A percentile compares a stretch with the other conserved stretches of the same genome.
Evolutionary conservation across 768 basidiomycete genomes (phyloP).

Genomic region (Cytidiella melzeri): DNA sequence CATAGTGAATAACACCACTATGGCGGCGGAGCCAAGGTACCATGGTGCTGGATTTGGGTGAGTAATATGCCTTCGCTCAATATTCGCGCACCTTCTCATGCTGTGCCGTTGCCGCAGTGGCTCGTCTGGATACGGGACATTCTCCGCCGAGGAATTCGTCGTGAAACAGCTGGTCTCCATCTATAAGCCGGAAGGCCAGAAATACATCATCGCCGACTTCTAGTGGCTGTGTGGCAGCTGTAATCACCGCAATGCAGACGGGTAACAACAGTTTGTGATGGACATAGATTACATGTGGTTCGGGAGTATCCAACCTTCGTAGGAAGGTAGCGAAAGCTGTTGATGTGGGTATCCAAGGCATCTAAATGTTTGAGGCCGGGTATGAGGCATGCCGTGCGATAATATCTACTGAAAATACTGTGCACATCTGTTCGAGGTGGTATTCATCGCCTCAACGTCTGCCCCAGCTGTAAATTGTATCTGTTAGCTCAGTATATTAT

Average conservation of each 20-base stretch:
- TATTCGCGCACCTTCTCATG: no score
- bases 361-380: not conserved
- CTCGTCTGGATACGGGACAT: slow-evolving; percentile 7
- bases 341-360: not conserved
- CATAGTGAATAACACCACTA: slow-evolving; percentile 6
- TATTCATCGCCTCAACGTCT: slow-evolving; percentile 23
- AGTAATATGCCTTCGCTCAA: not conserved
- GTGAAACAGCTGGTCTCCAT: slow-evolving; percentile 3
- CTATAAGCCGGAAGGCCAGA: slow-evolving; percentile 2
- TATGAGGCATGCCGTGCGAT: no score
- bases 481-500: not conserved
- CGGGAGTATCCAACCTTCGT: no score
- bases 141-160: slow-evolving; percentile 2
- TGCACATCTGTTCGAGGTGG: no score
- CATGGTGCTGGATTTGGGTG: slow-evolving; percentile 4
- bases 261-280: no score
- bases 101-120: slow-evolving; percentile 2
- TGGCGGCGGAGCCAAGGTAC: slow-evolving; percentile 1
- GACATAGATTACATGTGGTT: no score
- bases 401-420: no score
- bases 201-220: slow-evolving; percentile 3
- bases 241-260: not conserved
- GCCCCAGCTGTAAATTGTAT: slow-evolving; percentile 19
- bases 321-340: no score
- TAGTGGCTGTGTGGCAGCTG: not conserved